Percentiles rank a stretch among this genome's conserved stretches.
Evolutionary conservation across 2,329 filamentous ascomycete species (phyloP).

Genomic region (Aspergillus fumigatiaffinis): DNA sequence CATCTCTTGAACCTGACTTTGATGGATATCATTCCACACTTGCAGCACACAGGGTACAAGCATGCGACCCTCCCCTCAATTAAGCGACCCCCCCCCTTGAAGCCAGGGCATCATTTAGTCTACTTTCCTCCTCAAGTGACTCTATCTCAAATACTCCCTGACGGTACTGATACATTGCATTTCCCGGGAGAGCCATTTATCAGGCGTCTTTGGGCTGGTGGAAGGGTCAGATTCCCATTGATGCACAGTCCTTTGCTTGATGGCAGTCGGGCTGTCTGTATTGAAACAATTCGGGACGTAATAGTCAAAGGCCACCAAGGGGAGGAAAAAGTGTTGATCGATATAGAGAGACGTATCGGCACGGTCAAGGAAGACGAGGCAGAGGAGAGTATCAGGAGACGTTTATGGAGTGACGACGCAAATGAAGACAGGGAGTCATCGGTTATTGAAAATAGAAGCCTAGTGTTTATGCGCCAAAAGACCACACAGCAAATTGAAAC

Average conservation of each 20-base stretch:
- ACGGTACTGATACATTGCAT: conserved; percentile 81
- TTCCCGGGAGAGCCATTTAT: conserved; percentile 68
- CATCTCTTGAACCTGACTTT: conserved; percentile 64
- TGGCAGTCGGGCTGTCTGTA: conserved; percentile 39
- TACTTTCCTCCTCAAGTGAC: conserved; percentile 75
- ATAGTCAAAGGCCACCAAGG: conserved; percentile 48
- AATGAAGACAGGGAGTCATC: conserved; percentile 40
- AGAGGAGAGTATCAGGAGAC: conserved; percentile 32
- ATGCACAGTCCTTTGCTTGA: conserved; percentile 27
- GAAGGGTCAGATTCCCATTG: conserved; percentile 56
- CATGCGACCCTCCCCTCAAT: conserved; percentile 34
- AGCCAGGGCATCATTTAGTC: conserved; percentile 69
- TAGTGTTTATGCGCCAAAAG: conserved; percentile 60
- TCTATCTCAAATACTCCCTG: conserved; percentile 61
- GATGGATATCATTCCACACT: conserved; percentile 48
- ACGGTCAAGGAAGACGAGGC: conserved; percentile 35
- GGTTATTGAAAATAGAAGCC: conserved; percentile 56
- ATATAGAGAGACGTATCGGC: conserved; percentile 53
- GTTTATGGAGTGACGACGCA: conserved; percentile 44
- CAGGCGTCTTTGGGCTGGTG: conserved; percentile 86
- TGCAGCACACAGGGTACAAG: conserved; percentile 19
- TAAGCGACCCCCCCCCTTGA: conserved; percentile 24
- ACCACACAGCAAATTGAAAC: conserved; percentile 32
- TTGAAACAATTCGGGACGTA: conserved; percentile 48
- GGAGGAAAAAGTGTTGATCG: conserved; percentile 58